Evolutionary conservation across 495 filamentous ascomycete genomes (phyloP), one percentile per base, ranked within the genome.

Genomic region (Collariella sp.): DNA sequence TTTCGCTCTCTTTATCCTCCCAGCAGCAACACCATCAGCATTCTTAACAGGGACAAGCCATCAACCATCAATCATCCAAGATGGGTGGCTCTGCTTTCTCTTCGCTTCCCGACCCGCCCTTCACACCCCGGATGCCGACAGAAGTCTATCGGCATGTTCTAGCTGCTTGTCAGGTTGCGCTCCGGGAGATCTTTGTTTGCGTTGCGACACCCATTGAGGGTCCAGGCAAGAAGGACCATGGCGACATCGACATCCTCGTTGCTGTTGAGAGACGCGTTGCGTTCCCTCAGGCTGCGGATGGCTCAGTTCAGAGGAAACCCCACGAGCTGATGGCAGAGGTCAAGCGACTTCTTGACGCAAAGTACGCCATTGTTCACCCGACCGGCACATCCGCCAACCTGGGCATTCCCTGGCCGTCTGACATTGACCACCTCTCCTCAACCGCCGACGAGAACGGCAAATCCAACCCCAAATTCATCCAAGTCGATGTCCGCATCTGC

Each of bases 31-130:
- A 2, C 20, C 18, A 5, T 22, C 19, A 20, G 18, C 16, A 23
- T 23, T 13, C 13, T 6, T 33, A 34, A 35, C 31, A 9, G 7
- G 9, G 2, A 22, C 7, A 31, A 11, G 2, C 13, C 18, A 36
- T 38, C 46, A 24, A 38, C 15, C 5, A 3, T 15, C 36, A n/a
- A n/a, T n/a, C n/a, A n/a, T n/a, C n/a, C n/a, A 35, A 16, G 22
- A 86, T 86, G 82, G 83, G 83, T 4, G 83, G 83, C 5, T 67
- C 64, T 7, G 77, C 77, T 1, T 86, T 86, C 56, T 56, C 74
- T 5, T 60, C 63, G 2, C 69, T 69, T 45, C 43, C 60, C 13
- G 59, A 71, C 15, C 63, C 68, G 2, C 72, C 83, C 1, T 61
- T 50, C 50, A 85, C 80, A 0, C 82, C 83, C 1, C 80, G 82